phyloP scores from a whole-genome alignment of 345 rosid genomes.

The Bruguiera parviflora region DNA sequence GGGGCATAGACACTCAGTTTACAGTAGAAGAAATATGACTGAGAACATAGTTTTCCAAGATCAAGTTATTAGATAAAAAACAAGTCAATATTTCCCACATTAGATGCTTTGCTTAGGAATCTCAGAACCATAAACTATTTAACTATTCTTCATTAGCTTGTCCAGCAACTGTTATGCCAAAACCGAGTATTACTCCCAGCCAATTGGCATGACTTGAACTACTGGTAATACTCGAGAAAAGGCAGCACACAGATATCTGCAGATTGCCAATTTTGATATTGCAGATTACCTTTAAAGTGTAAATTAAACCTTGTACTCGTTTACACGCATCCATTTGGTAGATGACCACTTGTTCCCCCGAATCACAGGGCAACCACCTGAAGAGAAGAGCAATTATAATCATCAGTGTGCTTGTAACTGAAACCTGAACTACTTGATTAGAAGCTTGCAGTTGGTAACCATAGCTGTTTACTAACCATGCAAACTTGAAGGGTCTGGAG shows the following conservation, averaged over 20 bases:
- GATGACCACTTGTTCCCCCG: conserved; percentile 97
- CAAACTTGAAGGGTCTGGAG: conserved; percentile 73
- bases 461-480: conserved; percentile 58
- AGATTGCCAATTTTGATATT: not conserved
- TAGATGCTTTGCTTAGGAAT: not conserved
- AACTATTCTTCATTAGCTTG: not conserved
- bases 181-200: not conserved
- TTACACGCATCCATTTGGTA: conserved; percentile 88
- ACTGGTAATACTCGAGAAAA: not conserved
- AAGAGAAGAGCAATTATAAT: conserved; percentile 9
- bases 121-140: not conserved
- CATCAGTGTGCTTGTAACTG: conserved; percentile 1
- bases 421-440: not conserved
- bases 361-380: conserved; percentile 94
- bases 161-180: not conserved
- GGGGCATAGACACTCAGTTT: not conserved
- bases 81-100: not conserved
- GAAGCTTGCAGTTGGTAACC: not conserved
- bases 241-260: not conserved
- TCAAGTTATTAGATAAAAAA: no score
- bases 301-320: conserved; percentile 57
- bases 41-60: no score
- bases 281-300: conserved; percentile 29
- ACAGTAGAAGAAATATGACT: no score
- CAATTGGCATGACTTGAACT: not conserved